Percentiles rank a stretch among this genome's conserved stretches.
Conservation (phyloP, 2,329 filamentous ascomycete species). For the Cryphonectria radicalis region DNA sequence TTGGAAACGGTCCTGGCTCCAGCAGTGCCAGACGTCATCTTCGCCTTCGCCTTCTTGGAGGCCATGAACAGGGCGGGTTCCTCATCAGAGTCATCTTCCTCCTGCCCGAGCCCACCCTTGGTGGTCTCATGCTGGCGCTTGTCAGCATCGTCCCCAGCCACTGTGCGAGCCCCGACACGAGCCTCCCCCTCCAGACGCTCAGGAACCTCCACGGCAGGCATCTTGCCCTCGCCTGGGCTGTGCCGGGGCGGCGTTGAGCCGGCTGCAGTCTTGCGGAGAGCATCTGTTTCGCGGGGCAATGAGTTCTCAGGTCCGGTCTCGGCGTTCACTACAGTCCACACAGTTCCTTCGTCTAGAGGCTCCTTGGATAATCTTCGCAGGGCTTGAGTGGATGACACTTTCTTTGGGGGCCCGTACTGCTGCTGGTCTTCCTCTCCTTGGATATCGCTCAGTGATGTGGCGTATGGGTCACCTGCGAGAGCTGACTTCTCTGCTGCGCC, state of each 20-base stretch:
- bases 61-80: conserved; percentile 26
- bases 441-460: conserved; percentile 35
- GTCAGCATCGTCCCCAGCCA: background rate
- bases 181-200: conserved; percentile 4
- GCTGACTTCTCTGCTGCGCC: conserved; percentile 24
- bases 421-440: conserved; percentile 41
- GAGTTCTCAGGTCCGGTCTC: background rate
- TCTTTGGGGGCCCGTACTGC: conserved; percentile 39
- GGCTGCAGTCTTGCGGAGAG: background rate
- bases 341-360: conserved; percentile 41
- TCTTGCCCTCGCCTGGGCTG: background rate
- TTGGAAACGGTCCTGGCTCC: conserved; percentile 1
- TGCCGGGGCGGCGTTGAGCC: background rate
- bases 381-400: conserved; percentile 44
- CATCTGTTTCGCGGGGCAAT: background rate
- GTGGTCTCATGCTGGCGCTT: background rate
- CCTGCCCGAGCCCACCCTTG: background rate
- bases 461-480: conserved; percentile 32
- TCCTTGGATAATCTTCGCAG: conserved; percentile 42
- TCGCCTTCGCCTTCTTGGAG: conserved; percentile 23
- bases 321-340: conserved; percentile 41
- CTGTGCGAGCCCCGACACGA: background rate
- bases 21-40: background rate
- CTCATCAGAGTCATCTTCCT: conserved; percentile 24
- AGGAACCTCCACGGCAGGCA: conserved; percentile 1